These are phyloP conservation scores for Clarireedia paspali DNA, from an alignment of 2,329 filamentous ascomycete species.

Conservation along the genomic window DNA sequence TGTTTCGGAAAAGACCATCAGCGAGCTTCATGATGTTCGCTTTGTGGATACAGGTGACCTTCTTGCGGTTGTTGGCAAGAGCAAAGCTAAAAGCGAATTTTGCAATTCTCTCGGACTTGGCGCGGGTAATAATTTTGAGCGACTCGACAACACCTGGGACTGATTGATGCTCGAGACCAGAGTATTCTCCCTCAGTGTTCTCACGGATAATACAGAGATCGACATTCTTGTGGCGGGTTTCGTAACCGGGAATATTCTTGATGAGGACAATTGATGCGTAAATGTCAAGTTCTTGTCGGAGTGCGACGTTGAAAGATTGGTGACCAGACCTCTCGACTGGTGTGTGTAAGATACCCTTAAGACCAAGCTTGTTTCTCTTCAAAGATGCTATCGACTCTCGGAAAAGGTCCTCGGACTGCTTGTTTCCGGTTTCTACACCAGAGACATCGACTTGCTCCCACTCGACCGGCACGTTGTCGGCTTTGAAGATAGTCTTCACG, in stretches of 20 bases:
- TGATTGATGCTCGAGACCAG: slow-evolving; percentile 96
- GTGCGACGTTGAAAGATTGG: slow-evolving; percentile 98
- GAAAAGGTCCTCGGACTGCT: slow-evolving; percentile 91
- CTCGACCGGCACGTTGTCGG: slow-evolving; percentile 95
- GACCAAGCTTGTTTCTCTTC: slow-evolving; percentile 95
- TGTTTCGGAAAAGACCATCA: slow-evolving; percentile 97
- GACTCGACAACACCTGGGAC: slow-evolving; percentile 96
- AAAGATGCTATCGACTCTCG: slow-evolving; percentile 90
- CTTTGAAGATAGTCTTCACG: slow-evolving; percentile 99
- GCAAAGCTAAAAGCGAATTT: slow-evolving; percentile 98
- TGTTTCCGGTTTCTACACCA: slow-evolving; percentile 73
- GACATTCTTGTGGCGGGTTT: slow-evolving; percentile 94
- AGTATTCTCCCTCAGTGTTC: slow-evolving; percentile 99
- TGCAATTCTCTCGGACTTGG: slow-evolving; percentile 98
- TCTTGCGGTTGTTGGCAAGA: slow-evolving; percentile 96
- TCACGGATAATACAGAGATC: slow-evolving; percentile 99
- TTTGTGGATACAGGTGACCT: slow-evolving; percentile 99
- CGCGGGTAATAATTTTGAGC: slow-evolving; percentile 98
- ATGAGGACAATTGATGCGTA: slow-evolving; percentile 96
- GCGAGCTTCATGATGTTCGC: slow-evolving; percentile 99
- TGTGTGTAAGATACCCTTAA: slow-evolving; percentile 98
- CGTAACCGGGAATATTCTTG: slow-evolving; percentile 99
- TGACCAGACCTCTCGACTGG: slow-evolving; percentile 94
- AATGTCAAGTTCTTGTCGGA: slow-evolving; percentile 98
- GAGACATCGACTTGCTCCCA: slow-evolving; percentile 98